Conservation (phyloP, 1,139 yeast genomes). For the Suhomyces choctaworum region DNA sequence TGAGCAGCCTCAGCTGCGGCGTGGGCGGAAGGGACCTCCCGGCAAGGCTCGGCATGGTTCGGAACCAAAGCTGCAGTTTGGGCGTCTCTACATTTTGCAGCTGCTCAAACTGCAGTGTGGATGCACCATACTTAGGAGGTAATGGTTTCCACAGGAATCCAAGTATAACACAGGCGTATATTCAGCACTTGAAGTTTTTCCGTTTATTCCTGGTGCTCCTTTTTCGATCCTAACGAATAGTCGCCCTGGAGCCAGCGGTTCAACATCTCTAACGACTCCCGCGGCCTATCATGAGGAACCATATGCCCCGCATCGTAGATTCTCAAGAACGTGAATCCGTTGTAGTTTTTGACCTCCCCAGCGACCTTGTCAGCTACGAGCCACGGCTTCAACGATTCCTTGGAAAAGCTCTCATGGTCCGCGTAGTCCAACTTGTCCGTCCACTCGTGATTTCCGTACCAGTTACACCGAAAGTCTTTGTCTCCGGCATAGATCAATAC, state of each 20-base stretch:
- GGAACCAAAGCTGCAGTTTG: too few species aligned
- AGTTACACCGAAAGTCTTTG: slow-evolving; percentile 23
- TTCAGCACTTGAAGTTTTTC: too few species aligned
- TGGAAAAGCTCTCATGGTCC: slow-evolving; percentile 23
- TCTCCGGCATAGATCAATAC: slow-evolving; percentile 20
- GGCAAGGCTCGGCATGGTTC: too few species aligned
- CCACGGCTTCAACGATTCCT: slow-evolving; percentile 40
- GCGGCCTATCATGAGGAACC: slow-evolving; percentile 34
- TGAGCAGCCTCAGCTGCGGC: background rate
- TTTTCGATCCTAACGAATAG: slow-evolving; percentile 4
- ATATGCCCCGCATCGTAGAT: slow-evolving; percentile 66
- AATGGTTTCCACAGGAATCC: too few species aligned
- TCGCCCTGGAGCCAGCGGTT: slow-evolving; percentile 10
- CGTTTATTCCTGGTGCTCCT: too few species aligned
- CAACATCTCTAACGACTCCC: slow-evolving; percentile 7
- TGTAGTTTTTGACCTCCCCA: slow-evolving; percentile 55
- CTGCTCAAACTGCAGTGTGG: too few species aligned
- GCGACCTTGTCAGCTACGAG: slow-evolving; percentile 44
- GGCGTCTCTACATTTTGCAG: too few species aligned
- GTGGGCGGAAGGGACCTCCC: too few species aligned
- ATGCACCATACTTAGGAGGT: too few species aligned
- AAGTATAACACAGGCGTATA: too few species aligned
- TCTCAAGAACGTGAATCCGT: slow-evolving; percentile 56
- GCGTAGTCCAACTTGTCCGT: slow-evolving; percentile 19
- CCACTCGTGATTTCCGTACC: slow-evolving; percentile 23